Conservation (phyloP, 148 eudicot species). For the Vaccinium vitisidaea region DNA sequence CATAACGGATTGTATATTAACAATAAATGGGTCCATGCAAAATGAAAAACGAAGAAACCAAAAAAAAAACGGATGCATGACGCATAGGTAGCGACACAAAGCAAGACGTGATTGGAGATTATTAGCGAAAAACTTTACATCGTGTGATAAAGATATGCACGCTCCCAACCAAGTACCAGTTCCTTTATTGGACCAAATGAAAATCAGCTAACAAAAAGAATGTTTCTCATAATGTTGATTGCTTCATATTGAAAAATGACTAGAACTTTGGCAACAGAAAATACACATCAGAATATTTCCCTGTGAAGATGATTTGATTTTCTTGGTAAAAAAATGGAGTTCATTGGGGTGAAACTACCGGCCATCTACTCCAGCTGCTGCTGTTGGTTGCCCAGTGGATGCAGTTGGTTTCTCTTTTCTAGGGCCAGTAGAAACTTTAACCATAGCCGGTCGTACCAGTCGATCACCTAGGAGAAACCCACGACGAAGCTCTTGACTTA, state of each 20-base stretch:
- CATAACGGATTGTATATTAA: not conserved
- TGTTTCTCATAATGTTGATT: not conserved
- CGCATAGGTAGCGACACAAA: not conserved
- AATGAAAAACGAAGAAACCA: not conserved
- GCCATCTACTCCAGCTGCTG: slow-evolving; percentile 43
- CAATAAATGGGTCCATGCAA: not conserved
- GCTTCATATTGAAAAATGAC: not conserved
- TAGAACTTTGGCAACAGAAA: not conserved
- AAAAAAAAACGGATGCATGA: not conserved
- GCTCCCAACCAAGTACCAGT: not conserved
- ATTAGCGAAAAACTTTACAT: not conserved
- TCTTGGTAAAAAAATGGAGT: not conserved
- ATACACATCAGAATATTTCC: slow-evolving; percentile 13
- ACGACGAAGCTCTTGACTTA: slow-evolving; percentile 72
- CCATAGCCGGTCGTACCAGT: slow-evolving; percentile 86
- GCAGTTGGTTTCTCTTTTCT: slow-evolving; percentile 36
- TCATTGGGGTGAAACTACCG: slow-evolving; percentile 15
- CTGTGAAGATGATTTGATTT: not conserved
- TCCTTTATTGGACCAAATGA: not conserved
- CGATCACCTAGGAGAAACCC: slow-evolving; percentile 78
- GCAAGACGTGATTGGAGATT: no score
- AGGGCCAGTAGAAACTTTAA: slow-evolving; percentile 86
- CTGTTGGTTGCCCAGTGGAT: slow-evolving; percentile 37
- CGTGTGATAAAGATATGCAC: not conserved
- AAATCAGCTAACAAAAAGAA: not conserved